Percentiles rank a stretch among this genome's conserved stretches.
phyloP scores from a whole-genome alignment of 2,329 filamentous ascomycete species.

The Cladosporium colombiae region DNA sequence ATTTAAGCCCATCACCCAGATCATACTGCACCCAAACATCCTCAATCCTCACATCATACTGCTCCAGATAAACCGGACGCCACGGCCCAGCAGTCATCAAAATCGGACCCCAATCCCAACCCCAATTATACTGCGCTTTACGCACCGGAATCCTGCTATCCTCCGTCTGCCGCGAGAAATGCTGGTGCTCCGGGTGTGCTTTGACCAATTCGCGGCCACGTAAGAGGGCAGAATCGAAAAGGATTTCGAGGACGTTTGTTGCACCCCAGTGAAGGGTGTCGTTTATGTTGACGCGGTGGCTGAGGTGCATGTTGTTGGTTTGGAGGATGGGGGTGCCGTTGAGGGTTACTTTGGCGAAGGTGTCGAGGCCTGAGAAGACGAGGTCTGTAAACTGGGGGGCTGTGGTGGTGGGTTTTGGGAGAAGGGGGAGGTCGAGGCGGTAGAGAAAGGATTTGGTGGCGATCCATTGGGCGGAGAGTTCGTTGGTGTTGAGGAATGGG shows the following conservation, averaged over 20 bases:
- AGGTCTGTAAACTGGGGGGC: background rate
- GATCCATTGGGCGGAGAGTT: conserved; percentile 52
- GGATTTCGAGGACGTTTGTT: conserved; percentile 50
- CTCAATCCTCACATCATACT: conserved; percentile 65
- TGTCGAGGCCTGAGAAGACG: background rate
- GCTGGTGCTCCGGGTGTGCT: conserved; percentile 56
- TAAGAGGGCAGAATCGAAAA: conserved; percentile 57
- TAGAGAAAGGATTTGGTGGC: conserved; percentile 51
- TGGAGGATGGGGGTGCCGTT: conserved; percentile 45
- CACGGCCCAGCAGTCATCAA: conserved; percentile 57
- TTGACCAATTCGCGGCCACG: conserved; percentile 55
- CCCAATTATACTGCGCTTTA: conserved; percentile 54
- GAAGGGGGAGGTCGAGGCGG: conserved; percentile 38
- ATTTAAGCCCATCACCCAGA: background rate
- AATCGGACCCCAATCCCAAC: conserved; percentile 54
- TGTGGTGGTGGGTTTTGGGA: background rate
- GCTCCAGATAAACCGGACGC: conserved; percentile 70
- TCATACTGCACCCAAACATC: conserved; percentile 66
- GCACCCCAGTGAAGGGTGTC: background rate
- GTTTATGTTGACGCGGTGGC: conserved; percentile 24
- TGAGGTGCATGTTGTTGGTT: conserved; percentile 65
- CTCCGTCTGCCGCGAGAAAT: conserved; percentile 53
- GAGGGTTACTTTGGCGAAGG: background rate
- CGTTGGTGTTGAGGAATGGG: conserved; percentile 53
- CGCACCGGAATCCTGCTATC: conserved; percentile 56